Evolutionary conservation across 129 eudicot genomes (phyloP).

Genomic region (Apium graveolens): DNA sequence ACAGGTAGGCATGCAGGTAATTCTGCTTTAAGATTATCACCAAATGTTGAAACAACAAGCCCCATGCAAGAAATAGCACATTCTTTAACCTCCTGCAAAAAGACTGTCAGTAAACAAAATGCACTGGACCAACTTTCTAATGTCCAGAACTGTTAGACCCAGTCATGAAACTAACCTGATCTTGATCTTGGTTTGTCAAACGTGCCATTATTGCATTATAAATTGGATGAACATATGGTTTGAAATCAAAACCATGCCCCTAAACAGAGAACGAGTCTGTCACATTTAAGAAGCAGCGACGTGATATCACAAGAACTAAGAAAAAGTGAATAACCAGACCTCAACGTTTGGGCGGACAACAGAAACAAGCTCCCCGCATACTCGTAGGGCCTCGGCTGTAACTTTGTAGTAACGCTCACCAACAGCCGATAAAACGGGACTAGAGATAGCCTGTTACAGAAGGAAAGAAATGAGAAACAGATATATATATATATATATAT

Average conservation of each 20-base stretch:
- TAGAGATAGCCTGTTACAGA: constrained; percentile 64
- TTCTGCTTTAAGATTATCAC: constrained; percentile 73
- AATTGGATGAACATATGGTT: constrained; percentile 86
- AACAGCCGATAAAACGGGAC: constrained; percentile 81
- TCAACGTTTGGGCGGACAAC: constrained; percentile 77
- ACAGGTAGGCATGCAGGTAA: constrained; percentile 92
- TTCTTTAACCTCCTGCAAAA: constrained; percentile 88
- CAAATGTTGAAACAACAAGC: constrained; percentile 89
- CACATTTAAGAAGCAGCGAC: constrained; percentile 3
- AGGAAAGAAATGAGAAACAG: neutral
- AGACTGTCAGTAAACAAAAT: constrained; percentile 14
- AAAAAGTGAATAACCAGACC: constrained; percentile 29
- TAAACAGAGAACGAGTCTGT: constrained; percentile 18
- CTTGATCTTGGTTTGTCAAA: constrained; percentile 98
- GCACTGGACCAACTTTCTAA: neutral
- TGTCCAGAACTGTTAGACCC: neutral
- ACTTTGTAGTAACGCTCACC: constrained; percentile 99
- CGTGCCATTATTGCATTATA: constrained; percentile 92
- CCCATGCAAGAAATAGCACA: constrained; percentile 99
- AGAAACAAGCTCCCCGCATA: constrained; percentile 97
- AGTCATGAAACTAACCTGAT: constrained; percentile 49
- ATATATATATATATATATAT: too few relatives aligned
- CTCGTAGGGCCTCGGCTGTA: constrained; percentile 98
- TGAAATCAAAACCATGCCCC: constrained; percentile 73
- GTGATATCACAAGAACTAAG: neutral